Evolutionary conservation across 768 basidiomycete species (phyloP), one percentile per base, ranked within the genome.

Genomic region (Polyporus arcularius): DNA sequence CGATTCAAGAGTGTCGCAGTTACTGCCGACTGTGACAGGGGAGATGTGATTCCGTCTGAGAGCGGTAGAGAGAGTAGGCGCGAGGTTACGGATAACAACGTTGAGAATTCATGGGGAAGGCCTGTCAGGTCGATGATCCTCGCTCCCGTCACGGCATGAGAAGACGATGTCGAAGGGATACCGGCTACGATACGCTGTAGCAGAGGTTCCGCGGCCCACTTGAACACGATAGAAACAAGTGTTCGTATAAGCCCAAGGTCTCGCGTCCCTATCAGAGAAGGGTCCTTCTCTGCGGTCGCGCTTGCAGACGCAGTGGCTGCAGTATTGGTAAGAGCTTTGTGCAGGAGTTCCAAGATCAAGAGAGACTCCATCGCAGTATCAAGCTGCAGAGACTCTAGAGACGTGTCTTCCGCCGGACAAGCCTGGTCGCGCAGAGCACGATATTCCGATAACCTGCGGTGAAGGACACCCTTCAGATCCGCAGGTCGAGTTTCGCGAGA

Each of bases 171-270:
- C 8, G 62, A 63, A 1, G 71, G 71, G 4, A 72, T 68, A 1
- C 66, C 69, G 4, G 63, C 60, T 4, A 61, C 49, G n/a, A 85
- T 72, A 52, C 75, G 77, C 12, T 70, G 63, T 41, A 89, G 75
- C 4, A 87, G 68, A 3, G 82, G 82, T 14, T 86, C 81, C 3
- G 84, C 71, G 7, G 84, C 88, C 91, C 90, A 91, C 64, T 84
- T 86, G 68, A 93, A 89, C 30, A 82, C 70, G 60, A 93, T 80
- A 14, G 88, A 82, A 15, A 90, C 69, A 32, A 92, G 76, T 0
- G 85, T 87, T 26, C 86, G 81, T 2, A 93, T 70, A 60, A 83
- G 74, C 5, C 77, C 73, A 32, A 92, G 70, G 71, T 94, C 91
- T 53, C 88, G 82, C 1, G 86, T 82, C 0, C 90, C 91, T 57